Percentiles rank a stretch among this genome's conserved stretches.
phyloP scores from a whole-genome alignment of 257 asterid species.

The Solanum chilense region DNA sequence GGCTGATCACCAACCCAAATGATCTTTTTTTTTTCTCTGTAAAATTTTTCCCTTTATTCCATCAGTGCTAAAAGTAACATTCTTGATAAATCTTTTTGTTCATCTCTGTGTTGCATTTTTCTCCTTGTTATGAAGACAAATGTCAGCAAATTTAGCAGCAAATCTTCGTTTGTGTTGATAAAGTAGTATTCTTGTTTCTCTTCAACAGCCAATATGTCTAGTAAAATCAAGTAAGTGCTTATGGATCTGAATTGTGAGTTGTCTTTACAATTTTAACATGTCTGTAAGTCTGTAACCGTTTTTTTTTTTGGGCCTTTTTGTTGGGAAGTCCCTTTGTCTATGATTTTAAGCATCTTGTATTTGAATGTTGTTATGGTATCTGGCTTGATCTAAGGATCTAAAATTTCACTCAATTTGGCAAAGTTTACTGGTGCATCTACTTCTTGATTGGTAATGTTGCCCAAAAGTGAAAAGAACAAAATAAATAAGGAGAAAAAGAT shows the following conservation, averaged over 20 bases:
- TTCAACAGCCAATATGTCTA: slow-evolving; percentile 34
- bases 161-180: background rate
- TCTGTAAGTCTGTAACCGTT: background rate
- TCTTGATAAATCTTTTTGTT: background rate
- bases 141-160: slow-evolving; percentile 3
- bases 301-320: background rate
- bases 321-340: background rate
- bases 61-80: background rate
- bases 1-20: background rate
- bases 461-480: background rate
- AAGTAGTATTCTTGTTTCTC: background rate
- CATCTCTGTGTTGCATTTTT: background rate
- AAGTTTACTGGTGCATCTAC: background rate
- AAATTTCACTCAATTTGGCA: background rate
- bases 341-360: background rate
- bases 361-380: background rate
- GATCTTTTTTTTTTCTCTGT: too few species aligned
- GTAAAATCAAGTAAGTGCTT: slow-evolving; percentile 67
- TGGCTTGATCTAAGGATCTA: slow-evolving; percentile 7
- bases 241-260: background rate
- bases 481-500: background rate
- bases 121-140: background rate
- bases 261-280: background rate
- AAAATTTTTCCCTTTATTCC: background rate
- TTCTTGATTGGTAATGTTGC: background rate